Percentiles rank a stretch among this genome's conserved stretches.
phyloP scores from a whole-genome alignment of 2,329 filamentous ascomycete species.

The Aaosphaeria arxii region DNA sequence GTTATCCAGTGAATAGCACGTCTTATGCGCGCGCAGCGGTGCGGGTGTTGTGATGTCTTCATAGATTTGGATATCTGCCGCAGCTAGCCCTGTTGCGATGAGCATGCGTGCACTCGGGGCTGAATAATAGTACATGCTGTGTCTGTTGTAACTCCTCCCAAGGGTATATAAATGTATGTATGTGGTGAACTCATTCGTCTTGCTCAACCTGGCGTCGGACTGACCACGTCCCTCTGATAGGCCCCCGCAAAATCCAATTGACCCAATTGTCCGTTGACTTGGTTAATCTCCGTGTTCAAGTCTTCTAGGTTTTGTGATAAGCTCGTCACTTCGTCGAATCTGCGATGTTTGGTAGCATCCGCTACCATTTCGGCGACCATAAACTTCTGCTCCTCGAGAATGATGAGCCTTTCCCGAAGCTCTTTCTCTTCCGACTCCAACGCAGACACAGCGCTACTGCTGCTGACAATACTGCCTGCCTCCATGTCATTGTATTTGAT shows the following conservation, averaged over 20 bases:
- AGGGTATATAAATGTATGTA: too few species aligned
- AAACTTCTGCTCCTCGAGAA: constrained; percentile 88
- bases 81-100: too few species aligned
- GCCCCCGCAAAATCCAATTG: constrained; percentile 62
- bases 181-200: too few species aligned
- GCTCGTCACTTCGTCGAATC: constrained; percentile 83
- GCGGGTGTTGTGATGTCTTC: too few species aligned
- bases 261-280: constrained; percentile 61
- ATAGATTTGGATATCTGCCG: too few species aligned
- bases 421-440: constrained; percentile 83
- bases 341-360: constrained; percentile 69
- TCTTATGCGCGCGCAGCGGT: too few species aligned
- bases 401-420: constrained; percentile 72
- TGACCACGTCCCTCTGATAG: constrained; percentile 38
- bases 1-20: too few species aligned
- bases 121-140: too few species aligned
- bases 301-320: constrained; percentile 79
- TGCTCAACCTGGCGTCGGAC: constrained; percentile 20
- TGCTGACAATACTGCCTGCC: constrained; percentile 53
- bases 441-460: constrained; percentile 59
- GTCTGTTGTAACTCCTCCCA: too few species aligned
- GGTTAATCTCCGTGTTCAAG: constrained; percentile 72
- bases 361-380: constrained; percentile 84
- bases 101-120: too few species aligned
- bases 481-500: constrained; percentile 58